These are phyloP conservation scores for Coffea humblotiana DNA, from an alignment of 305 asterid species.

Conservation along the genomic window DNA sequence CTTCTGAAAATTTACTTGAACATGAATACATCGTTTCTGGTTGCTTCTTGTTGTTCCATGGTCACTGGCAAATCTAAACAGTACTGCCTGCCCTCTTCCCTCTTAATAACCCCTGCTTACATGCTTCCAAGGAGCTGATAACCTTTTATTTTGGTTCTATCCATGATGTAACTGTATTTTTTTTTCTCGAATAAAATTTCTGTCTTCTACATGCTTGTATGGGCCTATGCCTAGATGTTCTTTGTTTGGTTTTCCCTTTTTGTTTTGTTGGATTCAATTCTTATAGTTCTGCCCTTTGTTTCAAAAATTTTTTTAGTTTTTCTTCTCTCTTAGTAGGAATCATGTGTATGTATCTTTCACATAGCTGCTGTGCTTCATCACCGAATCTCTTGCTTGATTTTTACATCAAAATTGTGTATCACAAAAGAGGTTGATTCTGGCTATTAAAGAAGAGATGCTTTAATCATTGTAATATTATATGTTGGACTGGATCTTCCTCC, in stretches of 20 bases:
- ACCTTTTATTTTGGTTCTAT: neutral
- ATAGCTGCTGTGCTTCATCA: neutral
- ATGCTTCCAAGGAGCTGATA: neutral
- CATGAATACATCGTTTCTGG: neutral
- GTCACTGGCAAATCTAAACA: neutral
- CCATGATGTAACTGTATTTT: neutral
- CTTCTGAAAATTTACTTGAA: neutral
- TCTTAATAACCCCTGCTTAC: neutral
- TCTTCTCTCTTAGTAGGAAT: neutral
- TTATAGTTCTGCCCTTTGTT: neutral
- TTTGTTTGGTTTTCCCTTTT: neutral
- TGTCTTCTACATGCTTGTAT: neutral
- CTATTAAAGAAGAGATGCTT: neutral
- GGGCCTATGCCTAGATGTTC: neutral
- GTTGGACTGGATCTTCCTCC: neutral
- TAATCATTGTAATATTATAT: neutral
- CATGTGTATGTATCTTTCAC: neutral
- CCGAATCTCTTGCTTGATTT: neutral
- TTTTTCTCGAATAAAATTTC: neutral
- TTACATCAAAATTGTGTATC: neutral
- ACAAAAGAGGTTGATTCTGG: neutral
- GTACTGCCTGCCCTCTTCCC: neutral
- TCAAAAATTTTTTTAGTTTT: neutral
- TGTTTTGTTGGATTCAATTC: neutral
- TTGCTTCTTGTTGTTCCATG: neutral